Evolutionary conservation across 176 grass and related monocot genomes (phyloP).

Genomic region (Bothriochloa decipiens): DNA sequence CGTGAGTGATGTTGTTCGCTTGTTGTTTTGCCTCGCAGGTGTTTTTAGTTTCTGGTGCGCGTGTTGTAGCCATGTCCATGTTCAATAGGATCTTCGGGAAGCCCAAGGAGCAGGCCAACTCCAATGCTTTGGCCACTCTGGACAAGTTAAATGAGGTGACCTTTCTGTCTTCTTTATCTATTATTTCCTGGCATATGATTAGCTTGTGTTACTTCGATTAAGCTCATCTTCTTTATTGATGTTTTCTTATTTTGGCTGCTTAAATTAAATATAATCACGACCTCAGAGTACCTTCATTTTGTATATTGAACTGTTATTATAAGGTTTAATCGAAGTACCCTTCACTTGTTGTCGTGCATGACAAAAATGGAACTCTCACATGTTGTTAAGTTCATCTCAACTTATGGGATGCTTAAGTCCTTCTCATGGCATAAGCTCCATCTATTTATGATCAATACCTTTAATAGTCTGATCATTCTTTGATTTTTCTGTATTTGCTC

Average conservation of each 20-base stretch:
- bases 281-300: background rate
- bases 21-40: conserved; percentile 31
- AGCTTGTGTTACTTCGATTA: background rate
- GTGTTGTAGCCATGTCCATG: conserved; percentile 77
- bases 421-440: background rate
- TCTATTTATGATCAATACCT: background rate
- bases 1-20: background rate
- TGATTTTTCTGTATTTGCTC: background rate
- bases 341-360: background rate
- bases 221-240: background rate
- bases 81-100: conserved; percentile 95
- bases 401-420: background rate
- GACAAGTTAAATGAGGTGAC: conserved; percentile 93
- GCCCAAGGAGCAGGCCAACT: conserved; percentile 90
- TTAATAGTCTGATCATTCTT: background rate
- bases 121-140: conserved; percentile 82
- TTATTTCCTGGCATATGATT: background rate
- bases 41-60: conserved; percentile 6
- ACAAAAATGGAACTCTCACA: background rate
- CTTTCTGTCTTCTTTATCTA: background rate
- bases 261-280: background rate
- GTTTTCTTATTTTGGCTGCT: background rate
- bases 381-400: background rate
- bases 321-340: background rate
- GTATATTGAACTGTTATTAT: background rate